phyloP scores from a whole-genome alignment of 2,329 filamentous ascomycete species.

The Rutstroemia sp. region DNA sequence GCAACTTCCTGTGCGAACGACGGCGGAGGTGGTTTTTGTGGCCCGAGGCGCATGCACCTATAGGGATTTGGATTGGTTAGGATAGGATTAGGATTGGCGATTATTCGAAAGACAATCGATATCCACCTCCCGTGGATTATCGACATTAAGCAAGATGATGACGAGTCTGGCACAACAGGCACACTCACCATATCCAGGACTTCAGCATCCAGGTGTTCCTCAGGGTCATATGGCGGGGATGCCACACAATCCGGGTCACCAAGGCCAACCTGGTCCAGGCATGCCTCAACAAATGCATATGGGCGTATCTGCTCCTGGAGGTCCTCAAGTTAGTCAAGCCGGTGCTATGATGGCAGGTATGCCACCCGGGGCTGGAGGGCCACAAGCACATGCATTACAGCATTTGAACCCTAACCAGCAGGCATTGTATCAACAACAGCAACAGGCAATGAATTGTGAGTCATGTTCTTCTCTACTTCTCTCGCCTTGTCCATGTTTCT shows the following conservation, averaged over 20 bases:
- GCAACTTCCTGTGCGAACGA: conserved; percentile 38
- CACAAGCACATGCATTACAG: conserved; percentile 62
- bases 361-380: conserved; percentile 53
- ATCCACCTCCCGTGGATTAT: conserved; percentile 51
- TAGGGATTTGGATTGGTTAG: conserved; percentile 5
- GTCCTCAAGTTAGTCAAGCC: conserved; percentile 62
- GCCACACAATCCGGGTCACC: conserved; percentile 54
- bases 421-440: conserved; percentile 21
- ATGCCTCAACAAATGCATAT: conserved; percentile 68
- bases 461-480: conserved; percentile 14
- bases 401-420: conserved; percentile 54
- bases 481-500: neutral
- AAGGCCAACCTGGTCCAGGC: conserved; percentile 52
- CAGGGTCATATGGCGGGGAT: conserved; percentile 48
- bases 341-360: conserved; percentile 67
- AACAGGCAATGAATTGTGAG: conserved; percentile 22
- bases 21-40: conserved; percentile 30
- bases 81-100: neutral
- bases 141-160: conserved; percentile 53
- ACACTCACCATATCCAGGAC: conserved; percentile 65
- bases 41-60: conserved; percentile 22
- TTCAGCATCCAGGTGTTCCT: conserved; percentile 65
- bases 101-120: conserved; percentile 37
- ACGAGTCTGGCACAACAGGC: conserved; percentile 56
- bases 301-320: conserved; percentile 63